Base-by-base conservation (phyloP, 2,329 filamentous ascomycete species). In the Trichoderma endophyticum region DNA sequence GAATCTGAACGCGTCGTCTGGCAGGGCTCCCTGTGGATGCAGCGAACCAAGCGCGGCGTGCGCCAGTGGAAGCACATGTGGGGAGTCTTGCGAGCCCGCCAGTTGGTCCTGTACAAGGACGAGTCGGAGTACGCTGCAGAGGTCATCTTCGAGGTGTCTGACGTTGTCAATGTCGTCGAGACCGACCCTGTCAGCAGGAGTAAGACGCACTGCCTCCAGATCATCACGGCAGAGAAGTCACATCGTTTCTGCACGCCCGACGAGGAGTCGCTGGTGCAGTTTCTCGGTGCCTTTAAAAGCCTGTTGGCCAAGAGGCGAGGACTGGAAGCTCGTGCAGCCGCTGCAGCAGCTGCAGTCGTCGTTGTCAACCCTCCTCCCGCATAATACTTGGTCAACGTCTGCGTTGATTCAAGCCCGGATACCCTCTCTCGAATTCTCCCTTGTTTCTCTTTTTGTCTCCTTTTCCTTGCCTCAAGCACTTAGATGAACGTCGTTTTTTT, bases 21-120 rank as follows among this genome's bases (percentile, higher is more conserved):
- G 88, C 94, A 98, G 79, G 95, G 95, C 66, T 95, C 94, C 86
- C 88, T 98, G 36, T 92, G 93, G 81, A 90, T 94, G 73, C 88
- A 98, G 71, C 94, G 93, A 77, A 93, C 91, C 73, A 95, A 94
- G 77, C 87, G 91, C 26, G 94, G 94, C 9, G 86, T 99, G 70
- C 90, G 92, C 61, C 93, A 97, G 78, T 99, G 96, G 96, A 98
- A 97, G 85, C 92, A 94, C 77, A 87, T 94, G 72, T 98, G 96
- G 96, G 92, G 92, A 14, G 96, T 98, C 0, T 87, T 99, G 66
- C 92, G 96, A 36, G 92, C 93, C 1, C 91, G 92, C 66, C 94
- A 93, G 74, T 85, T 99, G 36, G 92, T 94, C 18, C 88, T 98
- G 30, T 99, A 99, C 86, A 98, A 98, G 81, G 92, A 97, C 78